Conservation (phyloP, 2,329 filamentous ascomycete species). For the Coniochaeta sp. region DNA sequence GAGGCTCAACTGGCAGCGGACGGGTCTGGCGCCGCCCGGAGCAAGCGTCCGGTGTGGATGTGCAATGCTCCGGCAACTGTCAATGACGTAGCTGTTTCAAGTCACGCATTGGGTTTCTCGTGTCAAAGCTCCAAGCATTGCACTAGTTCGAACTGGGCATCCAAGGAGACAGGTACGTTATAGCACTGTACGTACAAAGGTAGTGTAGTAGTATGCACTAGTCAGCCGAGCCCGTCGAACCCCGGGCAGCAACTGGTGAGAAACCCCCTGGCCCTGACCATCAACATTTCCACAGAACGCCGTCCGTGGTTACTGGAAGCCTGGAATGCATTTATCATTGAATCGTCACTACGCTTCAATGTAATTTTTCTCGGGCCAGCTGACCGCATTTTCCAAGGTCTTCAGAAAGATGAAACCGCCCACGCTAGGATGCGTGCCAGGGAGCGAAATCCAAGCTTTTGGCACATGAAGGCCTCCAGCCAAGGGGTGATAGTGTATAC, state of each 20-base stretch:
- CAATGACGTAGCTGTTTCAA: background rate
- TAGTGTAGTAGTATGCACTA: no score
- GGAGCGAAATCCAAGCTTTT: background rate
- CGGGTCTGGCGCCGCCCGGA: background rate
- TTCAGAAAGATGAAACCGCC: background rate
- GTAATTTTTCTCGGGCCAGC: background rate
- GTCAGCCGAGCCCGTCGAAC: no score
- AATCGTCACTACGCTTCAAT: background rate
- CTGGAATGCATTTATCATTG: background rate
- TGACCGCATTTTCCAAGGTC: background rate
- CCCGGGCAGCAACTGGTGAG: no score
- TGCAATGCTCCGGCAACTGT: background rate
- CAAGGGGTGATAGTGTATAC: background rate
- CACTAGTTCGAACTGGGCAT: background rate
- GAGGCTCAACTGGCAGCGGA: background rate
- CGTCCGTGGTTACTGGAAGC: background rate
- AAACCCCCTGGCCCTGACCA: background rate
- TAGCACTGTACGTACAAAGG: background rate
- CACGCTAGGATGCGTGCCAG: background rate
- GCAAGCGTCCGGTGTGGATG: background rate
- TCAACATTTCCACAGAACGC: background rate
- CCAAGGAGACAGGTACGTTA: background rate
- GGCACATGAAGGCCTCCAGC: background rate
- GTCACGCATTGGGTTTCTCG: background rate
- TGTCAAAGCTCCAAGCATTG: background rate